A percentile compares a stretch with the other conserved stretches of the same genome.
phyloP scores from a whole-genome alignment of 2,329 filamentous ascomycete species.

The Dactylellina leptospora region DNA sequence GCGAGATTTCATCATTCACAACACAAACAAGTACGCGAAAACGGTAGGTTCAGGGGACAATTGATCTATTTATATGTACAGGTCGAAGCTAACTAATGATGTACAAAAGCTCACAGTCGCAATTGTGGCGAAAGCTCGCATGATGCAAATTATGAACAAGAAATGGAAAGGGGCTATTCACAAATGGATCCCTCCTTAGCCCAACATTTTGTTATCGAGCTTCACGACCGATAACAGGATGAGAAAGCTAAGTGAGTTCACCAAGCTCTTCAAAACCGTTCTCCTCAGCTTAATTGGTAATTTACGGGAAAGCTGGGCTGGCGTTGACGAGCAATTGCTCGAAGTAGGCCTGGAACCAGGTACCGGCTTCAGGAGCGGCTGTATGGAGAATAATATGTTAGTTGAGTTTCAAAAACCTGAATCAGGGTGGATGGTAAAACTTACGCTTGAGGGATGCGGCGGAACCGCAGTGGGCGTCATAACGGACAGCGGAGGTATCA shows the following conservation, averaged over 20 bases:
- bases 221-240: too few relatives aligned
- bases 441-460: slow-evolving; percentile 58
- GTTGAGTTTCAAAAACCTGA: background rate
- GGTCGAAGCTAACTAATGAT: slow-evolving; percentile 51
- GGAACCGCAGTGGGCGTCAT: slow-evolving; percentile 67
- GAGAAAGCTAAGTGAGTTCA: too few relatives aligned
- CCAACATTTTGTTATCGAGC: too few relatives aligned
- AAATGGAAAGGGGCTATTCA: slow-evolving; percentile 48
- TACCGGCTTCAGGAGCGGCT: slow-evolving; percentile 63
- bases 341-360: slow-evolving; percentile 64
- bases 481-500: slow-evolving; percentile 64
- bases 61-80: slow-evolving; percentile 54
- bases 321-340: slow-evolving; percentile 63
- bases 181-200: slow-evolving; percentile 20
- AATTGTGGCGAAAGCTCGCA: slow-evolving; percentile 19
- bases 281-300: slow-evolving; percentile 20
- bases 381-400: slow-evolving; percentile 57
- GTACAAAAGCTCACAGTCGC: slow-evolving; percentile 41
- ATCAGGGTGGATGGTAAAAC: slow-evolving; percentile 32
- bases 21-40: too few relatives aligned
- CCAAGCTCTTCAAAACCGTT: slow-evolving; percentile 8
- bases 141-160: slow-evolving; percentile 51
- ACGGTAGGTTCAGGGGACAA: slow-evolving; percentile 8
- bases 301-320: slow-evolving; percentile 56
- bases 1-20: too few relatives aligned